Base-by-base conservation (phyloP, 805 yeast genomes). In the Pichia sporocuriosa region DNA sequence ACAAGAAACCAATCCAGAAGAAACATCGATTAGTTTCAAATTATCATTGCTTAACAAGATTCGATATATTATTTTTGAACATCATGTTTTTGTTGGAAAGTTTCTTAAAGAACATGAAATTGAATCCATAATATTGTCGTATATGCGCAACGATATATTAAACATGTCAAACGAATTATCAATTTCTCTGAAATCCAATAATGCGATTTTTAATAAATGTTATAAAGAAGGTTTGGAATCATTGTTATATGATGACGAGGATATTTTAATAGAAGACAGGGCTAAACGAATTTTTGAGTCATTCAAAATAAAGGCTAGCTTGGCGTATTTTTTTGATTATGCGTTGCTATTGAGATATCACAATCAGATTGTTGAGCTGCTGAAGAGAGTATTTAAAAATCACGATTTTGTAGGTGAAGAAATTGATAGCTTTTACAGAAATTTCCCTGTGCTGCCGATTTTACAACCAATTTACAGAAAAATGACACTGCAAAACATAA, bases 381-480 rank as follows among this genome's bases (percentile, higher is more conserved):
- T 48, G 23, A 45, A 37, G 28, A 26, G 35, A 28, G 33, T 36
- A 23, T 45, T 39, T 15, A 21, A 42, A 13, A 45, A 42, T 22
- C 45, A 45, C 23, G 40, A 35, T 1, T 24, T 32, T 4, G 24
- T 47, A 3, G 43, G 29, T 24, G 38, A 22, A 4, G 26, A 38
- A 11, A 46, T 59, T 9, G 56, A 54, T n/a, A 47, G 50, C 1
- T 58, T 47, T 38, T 53, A 46, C 39, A 47, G 50, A 1, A 34
- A 48, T 19, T 45, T 53, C 23, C 64, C 64, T 1, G 50, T 59
- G 0, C 42, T 59, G 4, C 59, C 63, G 1, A 49, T 57, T 6
- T 26, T 59, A 19, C 46, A 42, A 35, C 58, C 56, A 3, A 42
- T 53, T 9, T 47, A 50, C 11, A 40, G 45, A 19, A 33, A 42